A percentile compares a stretch with the other conserved stretches of the same genome.
These are phyloP conservation scores for Volutella citrinella DNA, from an alignment of 2,329 filamentous ascomycete species.

Conservation along the genomic window DNA sequence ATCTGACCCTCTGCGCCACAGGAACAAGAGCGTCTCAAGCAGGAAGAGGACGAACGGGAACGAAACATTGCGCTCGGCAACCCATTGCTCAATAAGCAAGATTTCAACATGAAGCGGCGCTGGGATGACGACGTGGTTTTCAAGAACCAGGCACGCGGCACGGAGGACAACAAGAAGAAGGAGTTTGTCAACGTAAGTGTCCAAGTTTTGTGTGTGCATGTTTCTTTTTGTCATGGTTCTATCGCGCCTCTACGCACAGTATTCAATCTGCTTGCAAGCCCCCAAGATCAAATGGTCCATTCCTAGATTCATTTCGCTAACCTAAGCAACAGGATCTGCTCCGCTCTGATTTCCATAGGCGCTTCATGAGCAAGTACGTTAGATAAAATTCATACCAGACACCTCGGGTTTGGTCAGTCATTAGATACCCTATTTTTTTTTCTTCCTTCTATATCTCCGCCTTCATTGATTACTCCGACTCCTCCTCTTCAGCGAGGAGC, in stretches of 20 bases:
- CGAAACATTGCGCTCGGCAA: slow-evolving; percentile 89
- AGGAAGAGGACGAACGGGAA: slow-evolving; percentile 80
- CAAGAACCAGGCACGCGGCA: slow-evolving; percentile 95
- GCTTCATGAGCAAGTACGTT: slow-evolving; percentile 81
- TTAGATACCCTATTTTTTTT: slow-evolving; percentile 25
- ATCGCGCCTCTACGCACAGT: slow-evolving; percentile 1
- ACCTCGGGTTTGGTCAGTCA: slow-evolving; percentile 18
- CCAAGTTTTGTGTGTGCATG: slow-evolving; percentile 6
- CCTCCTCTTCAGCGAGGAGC: slow-evolving; percentile 52
- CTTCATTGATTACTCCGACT: slow-evolving; percentile 7
- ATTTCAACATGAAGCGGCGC: slow-evolving; percentile 86
- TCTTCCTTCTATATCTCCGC: slow-evolving; percentile 10
- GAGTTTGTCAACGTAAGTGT: slow-evolving; percentile 89
- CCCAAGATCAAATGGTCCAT: too few relatives aligned
- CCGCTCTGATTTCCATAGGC: slow-evolving; percentile 94
- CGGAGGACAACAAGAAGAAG: slow-evolving; percentile 83
- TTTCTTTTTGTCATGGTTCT: slow-evolving; percentile 1
- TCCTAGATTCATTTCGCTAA: slow-evolving; percentile 23
- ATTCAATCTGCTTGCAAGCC: slow-evolving; percentile 2
- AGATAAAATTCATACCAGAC: slow-evolving; percentile 36
- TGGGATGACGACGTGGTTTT: slow-evolving; percentile 99
- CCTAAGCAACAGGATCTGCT: slow-evolving; percentile 64
- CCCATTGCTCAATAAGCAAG: slow-evolving; percentile 81
- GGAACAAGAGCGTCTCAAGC: slow-evolving; percentile 76
- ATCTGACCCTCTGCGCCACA: slow-evolving; percentile 28